Percentiles rank a stretch among this genome's conserved stretches.
These are phyloP conservation scores for Pleurotus tuber-regium DNA, from an alignment of 768 basidiomycete species.

Conservation along the genomic window DNA sequence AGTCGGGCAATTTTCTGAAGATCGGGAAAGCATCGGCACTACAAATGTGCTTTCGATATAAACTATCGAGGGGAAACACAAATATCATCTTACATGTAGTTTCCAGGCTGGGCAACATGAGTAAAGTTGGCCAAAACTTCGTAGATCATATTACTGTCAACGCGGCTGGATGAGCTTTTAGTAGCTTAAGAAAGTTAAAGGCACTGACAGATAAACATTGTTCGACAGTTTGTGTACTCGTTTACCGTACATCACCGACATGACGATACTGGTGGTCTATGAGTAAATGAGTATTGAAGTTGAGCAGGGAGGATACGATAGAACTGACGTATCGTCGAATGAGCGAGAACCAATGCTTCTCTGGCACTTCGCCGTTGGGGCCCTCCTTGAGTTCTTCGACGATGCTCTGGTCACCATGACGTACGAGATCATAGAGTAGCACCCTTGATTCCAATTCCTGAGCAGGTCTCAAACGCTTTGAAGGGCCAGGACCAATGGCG, in stretches of 20 bases:
- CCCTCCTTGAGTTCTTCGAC: slow-evolving; percentile 16
- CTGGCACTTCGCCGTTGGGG: slow-evolving; percentile 21
- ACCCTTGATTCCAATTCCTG: slow-evolving; percentile 27
- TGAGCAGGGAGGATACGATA: neutral
- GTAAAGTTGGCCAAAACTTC: slow-evolving; percentile 9
- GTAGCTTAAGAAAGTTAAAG: neutral
- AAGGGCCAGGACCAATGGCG: slow-evolving; percentile 23
- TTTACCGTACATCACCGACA: slow-evolving; percentile 22
- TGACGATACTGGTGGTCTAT: slow-evolving; percentile 23
- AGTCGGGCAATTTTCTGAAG: slow-evolving; percentile 1
- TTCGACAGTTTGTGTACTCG: slow-evolving; percentile 19
- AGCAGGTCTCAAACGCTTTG: slow-evolving; percentile 19
- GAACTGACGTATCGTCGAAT: slow-evolving; percentile 25
- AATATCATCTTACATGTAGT: neutral
- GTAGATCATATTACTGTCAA: slow-evolving; percentile 9
- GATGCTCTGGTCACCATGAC: slow-evolving; percentile 18
- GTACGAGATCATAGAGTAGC: slow-evolving; percentile 20
- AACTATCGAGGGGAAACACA: neutral
- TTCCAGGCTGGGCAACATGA: slow-evolving; percentile 7
- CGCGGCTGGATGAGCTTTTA: neutral
- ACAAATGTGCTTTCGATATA: neutral
- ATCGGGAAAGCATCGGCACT: slow-evolving; percentile 9
- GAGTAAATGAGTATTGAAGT: neutral
- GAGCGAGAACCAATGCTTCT: slow-evolving; percentile 27
- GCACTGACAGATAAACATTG: slow-evolving; percentile 19